phyloP scores from a whole-genome alignment of 2,329 filamentous ascomycete species.

The Xylariaceae sp. region DNA sequence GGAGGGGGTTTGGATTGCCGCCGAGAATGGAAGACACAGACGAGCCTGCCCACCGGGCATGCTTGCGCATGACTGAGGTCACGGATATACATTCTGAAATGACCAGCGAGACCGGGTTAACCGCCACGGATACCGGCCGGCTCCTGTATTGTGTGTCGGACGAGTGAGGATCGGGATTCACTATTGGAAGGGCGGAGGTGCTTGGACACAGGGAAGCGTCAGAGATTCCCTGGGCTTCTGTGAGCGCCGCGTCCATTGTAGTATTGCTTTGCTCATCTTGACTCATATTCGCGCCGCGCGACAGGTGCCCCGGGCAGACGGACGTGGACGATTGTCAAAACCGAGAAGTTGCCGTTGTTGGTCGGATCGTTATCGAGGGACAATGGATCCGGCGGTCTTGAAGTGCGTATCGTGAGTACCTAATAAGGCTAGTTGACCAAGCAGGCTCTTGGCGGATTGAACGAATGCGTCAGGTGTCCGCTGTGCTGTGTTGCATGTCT shows the following conservation, averaged over 20 bases:
- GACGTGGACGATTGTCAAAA: constrained; percentile 3
- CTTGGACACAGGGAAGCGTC: constrained; percentile 25
- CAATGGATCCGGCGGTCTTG: background rate
- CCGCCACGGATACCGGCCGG: constrained; percentile 67
- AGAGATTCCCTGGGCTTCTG: constrained; percentile 25
- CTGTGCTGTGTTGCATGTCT: constrained; percentile 12
- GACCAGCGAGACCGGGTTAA: constrained; percentile 86
- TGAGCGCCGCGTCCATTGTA: constrained; percentile 26
- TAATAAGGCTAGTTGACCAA: background rate
- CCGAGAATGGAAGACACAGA: constrained; percentile 94
- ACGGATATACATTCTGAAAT: constrained; percentile 99
- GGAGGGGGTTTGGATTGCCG: constrained; percentile 57
- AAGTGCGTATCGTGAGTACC: background rate
- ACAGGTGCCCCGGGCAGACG: constrained; percentile 12
- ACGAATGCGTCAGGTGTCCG: constrained; percentile 8
- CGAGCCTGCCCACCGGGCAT: constrained; percentile 91
- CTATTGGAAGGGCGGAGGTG: constrained; percentile 15
- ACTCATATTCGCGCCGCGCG: constrained; percentile 34
- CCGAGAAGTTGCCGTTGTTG: background rate
- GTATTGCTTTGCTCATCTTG: constrained; percentile 31
- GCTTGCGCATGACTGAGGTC: constrained; percentile 96
- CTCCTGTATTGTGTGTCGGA: constrained; percentile 55
- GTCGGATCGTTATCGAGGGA: background rate
- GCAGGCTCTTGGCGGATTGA: constrained; percentile 3
- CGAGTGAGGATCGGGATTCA: constrained; percentile 16